These are phyloP conservation scores for Fusarium pseudonygamai DNA, from an alignment of 2,329 filamentous ascomycete genomes.

Conservation along the genomic window DNA sequence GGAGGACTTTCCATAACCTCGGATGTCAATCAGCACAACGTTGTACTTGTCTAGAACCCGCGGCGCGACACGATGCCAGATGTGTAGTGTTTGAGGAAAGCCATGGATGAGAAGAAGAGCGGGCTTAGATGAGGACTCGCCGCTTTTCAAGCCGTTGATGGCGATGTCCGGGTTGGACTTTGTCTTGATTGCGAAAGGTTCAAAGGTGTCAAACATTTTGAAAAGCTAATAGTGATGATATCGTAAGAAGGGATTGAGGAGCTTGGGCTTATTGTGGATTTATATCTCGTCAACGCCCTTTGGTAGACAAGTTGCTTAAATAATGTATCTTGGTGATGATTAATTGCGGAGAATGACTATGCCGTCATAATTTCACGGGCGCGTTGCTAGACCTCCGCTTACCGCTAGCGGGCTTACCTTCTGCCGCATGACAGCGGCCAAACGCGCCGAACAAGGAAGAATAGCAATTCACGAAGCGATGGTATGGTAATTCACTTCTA, in stretches of 20 bases:
- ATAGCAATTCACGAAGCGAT: fast-evolving
- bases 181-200: slow-evolving; percentile 51
- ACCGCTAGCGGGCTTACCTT: neutral
- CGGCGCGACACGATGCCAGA: slow-evolving; percentile 60
- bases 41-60: slow-evolving; percentile 52
- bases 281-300: slow-evolving; percentile 12
- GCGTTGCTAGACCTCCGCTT: neutral
- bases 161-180: slow-evolving; percentile 48
- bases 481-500: fast-evolving
- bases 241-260: fast-evolving
- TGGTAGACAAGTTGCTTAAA: slow-evolving; percentile 6
- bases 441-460: neutral
- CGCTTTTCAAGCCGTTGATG: slow-evolving; percentile 56
- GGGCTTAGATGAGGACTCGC: slow-evolving; percentile 44
- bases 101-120: slow-evolving; percentile 62
- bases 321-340: neutral
- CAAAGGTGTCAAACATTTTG: slow-evolving; percentile 53
- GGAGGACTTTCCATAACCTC: slow-evolving; percentile 62
- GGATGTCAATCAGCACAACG: slow-evolving; percentile 58
- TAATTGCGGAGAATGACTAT: slow-evolving; percentile 6
- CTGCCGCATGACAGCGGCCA: neutral
- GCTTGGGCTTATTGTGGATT: fast-evolving
- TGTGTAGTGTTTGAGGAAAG: slow-evolving; percentile 62
- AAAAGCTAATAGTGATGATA: no score
- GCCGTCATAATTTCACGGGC: neutral